Percentiles rank a stretch among this genome's conserved stretches.
Conservation (phyloP, 2,329 filamentous ascomycete species). For the Penicillium psychrosexuale region DNA sequence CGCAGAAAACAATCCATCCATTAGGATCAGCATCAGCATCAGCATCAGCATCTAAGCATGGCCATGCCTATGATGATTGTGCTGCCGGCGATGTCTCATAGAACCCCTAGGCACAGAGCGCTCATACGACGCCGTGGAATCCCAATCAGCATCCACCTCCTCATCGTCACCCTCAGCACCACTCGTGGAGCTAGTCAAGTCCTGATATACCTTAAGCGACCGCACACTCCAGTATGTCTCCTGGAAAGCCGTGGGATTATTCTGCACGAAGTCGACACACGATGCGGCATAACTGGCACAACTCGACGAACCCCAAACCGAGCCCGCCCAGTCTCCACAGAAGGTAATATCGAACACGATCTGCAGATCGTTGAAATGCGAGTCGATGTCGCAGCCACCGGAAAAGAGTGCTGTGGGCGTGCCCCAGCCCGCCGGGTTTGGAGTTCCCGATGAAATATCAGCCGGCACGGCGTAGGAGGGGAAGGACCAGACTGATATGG, state of each 20-base stretch:
- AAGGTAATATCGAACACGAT: constrained; percentile 76
- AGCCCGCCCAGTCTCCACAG: constrained; percentile 83
- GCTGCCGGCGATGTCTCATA: constrained; percentile 13
- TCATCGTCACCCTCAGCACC: neutral
- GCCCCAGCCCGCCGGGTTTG: constrained; percentile 68
- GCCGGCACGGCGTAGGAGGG: constrained; percentile 62
- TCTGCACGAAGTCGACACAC: constrained; percentile 69
- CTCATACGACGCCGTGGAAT: neutral
- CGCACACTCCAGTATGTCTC: constrained; percentile 77
- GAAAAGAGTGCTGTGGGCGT: constrained; percentile 66
- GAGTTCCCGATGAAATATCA: constrained; percentile 59
- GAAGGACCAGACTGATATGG: constrained; percentile 82
- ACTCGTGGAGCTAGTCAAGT: neutral
- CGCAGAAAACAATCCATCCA: neutral
- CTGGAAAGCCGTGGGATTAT: constrained; percentile 66
- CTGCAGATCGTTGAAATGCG: constrained; percentile 67
- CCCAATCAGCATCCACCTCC: neutral
- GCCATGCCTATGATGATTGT: constrained; percentile 7
- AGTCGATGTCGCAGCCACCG: constrained; percentile 67
- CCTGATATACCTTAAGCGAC: constrained; percentile 63
- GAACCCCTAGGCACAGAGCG: constrained; percentile 3
- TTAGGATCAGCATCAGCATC: neutral
- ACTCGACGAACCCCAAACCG: constrained; percentile 60
- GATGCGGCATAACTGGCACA: constrained; percentile 61
- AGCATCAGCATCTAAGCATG: neutral